Evolutionary conservation across 225 moss, liverwort and hornwort species (phyloP).

Genomic region (Pseudisothecium myosuroides): DNA sequence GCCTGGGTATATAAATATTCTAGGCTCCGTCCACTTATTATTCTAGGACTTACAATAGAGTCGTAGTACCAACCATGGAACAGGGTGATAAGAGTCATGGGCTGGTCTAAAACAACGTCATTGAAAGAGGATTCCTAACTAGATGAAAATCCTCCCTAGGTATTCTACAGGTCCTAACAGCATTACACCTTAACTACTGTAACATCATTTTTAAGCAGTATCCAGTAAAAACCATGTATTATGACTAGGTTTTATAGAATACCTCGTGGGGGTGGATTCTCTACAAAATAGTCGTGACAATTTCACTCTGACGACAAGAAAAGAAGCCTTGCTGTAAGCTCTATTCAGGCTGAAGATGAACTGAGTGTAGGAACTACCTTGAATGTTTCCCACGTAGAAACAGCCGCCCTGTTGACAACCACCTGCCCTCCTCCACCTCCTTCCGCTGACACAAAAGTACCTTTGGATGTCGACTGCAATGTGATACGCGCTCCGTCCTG

Average conservation of each 20-base stretch:
- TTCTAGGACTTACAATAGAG: not conserved
- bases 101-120: not conserved
- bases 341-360: not conserved
- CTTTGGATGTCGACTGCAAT: slow-evolving; percentile 28
- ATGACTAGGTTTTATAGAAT: not conserved
- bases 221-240: not conserved
- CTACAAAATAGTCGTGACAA: not conserved
- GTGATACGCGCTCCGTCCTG: slow-evolving; percentile 36
- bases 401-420: slow-evolving; percentile 13
- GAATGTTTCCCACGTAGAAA: slow-evolving; percentile 40
- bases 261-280: not conserved
- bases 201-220: too few relatives aligned
- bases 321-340: too few relatives aligned
- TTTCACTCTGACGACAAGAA: not conserved
- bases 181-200: not conserved
- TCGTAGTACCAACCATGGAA: not conserved
- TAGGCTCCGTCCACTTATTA: not conserved
- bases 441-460: slow-evolving; percentile 29
- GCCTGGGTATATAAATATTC: not conserved
- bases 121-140: not conserved
- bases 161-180: not conserved
- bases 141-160: not conserved
- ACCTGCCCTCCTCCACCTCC: slow-evolving; percentile 33
- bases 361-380: not conserved
- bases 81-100: not conserved